These are phyloP conservation scores for Nakazawaea peltata DNA, from an alignment of 805 yeast species.

Conservation along the genomic window DNA sequence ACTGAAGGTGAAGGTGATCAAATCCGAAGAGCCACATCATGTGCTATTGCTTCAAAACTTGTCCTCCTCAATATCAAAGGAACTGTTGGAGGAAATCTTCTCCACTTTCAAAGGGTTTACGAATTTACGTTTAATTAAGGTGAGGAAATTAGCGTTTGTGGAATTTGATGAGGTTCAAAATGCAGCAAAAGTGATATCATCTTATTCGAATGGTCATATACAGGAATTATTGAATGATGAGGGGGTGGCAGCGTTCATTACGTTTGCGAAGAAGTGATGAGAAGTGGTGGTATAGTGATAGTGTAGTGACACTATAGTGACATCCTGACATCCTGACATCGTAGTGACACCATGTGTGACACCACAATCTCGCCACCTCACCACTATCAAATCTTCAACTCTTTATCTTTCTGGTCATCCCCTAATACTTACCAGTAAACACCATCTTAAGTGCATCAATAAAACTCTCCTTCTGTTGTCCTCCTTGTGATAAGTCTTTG, in stretches of 20 bases:
- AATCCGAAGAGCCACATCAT: slow-evolving; percentile 51
- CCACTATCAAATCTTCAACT: neutral
- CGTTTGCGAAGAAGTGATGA: slow-evolving; percentile 23
- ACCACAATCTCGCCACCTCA: neutral
- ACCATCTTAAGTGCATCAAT: slow-evolving; percentile 66
- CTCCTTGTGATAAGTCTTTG: slow-evolving; percentile 52
- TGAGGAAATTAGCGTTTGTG: slow-evolving; percentile 68
- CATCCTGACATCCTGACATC: too few relatives aligned
- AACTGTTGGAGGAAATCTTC: slow-evolving; percentile 38
- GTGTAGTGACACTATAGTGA: too few relatives aligned
- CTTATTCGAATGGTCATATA: slow-evolving; percentile 14
- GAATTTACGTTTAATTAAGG: slow-evolving; percentile 58
- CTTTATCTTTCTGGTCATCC: neutral
- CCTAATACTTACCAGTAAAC: slow-evolving; percentile 55
- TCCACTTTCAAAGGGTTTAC: slow-evolving; percentile 48
- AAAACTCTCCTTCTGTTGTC: slow-evolving; percentile 61
- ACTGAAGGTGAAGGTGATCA: slow-evolving; percentile 17
- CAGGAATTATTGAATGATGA: slow-evolving; percentile 12
- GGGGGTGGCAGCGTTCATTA: slow-evolving; percentile 15
- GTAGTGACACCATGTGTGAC: too few relatives aligned
- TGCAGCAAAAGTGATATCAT: slow-evolving; percentile 28
- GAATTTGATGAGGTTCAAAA: slow-evolving; percentile 56
- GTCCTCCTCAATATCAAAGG: slow-evolving; percentile 33
- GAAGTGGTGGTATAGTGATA: neutral
- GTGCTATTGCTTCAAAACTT: slow-evolving; percentile 60